Conservation (phyloP, 352 stramenopile species). For the Pythium phragmitis region DNA sequence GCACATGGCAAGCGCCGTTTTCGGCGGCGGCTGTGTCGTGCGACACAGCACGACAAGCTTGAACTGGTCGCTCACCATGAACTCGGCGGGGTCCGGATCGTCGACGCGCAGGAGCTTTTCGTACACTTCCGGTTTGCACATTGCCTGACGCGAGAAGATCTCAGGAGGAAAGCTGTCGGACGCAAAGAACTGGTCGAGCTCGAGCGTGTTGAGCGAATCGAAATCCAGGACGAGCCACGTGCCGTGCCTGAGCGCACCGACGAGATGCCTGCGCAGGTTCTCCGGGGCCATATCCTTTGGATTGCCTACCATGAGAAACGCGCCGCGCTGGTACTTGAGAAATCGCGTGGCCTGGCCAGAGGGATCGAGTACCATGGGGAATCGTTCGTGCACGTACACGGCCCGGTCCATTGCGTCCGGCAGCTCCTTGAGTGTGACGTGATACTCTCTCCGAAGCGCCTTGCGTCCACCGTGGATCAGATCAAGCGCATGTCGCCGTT, state of each 20-base stretch:
- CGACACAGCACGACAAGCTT: conserved; percentile 80
- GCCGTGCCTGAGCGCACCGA: conserved; percentile 71
- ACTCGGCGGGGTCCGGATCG: conserved; percentile 48
- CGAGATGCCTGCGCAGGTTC: conserved; percentile 67
- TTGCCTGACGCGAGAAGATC: conserved; percentile 60
- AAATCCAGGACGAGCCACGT: conserved; percentile 80
- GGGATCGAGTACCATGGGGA: conserved; percentile 84
- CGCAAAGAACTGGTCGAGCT: conserved; percentile 82
- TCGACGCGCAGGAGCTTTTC: conserved; percentile 39
- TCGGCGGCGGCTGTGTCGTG: conserved; percentile 37
- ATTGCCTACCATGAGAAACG: conserved; percentile 79
- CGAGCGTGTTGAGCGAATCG: conserved; percentile 52
- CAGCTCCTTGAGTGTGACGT: conserved; percentile 75
- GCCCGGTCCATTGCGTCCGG: conserved; percentile 83
- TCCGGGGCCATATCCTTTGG: conserved; percentile 62
- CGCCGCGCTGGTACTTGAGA: conserved; percentile 89
- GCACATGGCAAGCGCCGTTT: conserved; percentile 65
- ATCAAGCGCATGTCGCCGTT: conserved; percentile 16
- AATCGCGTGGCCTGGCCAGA: conserved; percentile 80
- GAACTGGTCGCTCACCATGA: conserved; percentile 84
- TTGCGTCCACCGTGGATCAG: conserved; percentile 30
- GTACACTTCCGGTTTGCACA: conserved; percentile 70
- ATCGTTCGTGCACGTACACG: conserved; percentile 87
- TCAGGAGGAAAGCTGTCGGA: conserved; percentile 63
- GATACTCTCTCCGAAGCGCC: conserved; percentile 25